Evolutionary conservation across 2,329 filamentous ascomycete genomes (phyloP).

Genomic region (Didymella pinodella): DNA sequence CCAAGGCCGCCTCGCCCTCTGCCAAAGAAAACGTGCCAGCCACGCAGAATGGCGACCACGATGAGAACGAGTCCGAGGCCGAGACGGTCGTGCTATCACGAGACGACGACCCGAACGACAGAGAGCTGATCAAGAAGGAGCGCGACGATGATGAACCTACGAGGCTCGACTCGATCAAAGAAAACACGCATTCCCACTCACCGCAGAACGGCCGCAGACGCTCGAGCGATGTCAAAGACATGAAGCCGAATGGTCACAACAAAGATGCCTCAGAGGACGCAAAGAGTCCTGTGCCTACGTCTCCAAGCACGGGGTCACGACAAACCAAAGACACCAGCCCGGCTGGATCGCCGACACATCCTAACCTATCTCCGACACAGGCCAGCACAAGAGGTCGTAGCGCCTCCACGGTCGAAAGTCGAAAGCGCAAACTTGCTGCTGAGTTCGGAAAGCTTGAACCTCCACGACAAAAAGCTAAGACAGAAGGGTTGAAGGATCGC

Average conservation of each 20-base stretch:
- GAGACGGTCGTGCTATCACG: slow-evolving; percentile 58
- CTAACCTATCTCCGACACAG: slow-evolving; percentile 39
- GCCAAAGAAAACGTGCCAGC: slow-evolving; percentile 25
- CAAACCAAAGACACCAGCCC: slow-evolving; percentile 49
- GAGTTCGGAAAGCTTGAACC: slow-evolving; percentile 49
- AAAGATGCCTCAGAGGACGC: slow-evolving; percentile 42
- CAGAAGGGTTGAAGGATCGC: slow-evolving; percentile 44
- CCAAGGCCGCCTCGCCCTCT: slow-evolving; percentile 32
- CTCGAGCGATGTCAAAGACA: slow-evolving; percentile 33
- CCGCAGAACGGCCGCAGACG: slow-evolving; percentile 40
- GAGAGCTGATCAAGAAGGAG: slow-evolving; percentile 53
- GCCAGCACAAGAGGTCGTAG: slow-evolving; percentile 47
- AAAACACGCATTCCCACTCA: slow-evolving; percentile 36
- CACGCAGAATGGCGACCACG: slow-evolving; percentile 41
- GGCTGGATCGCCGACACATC: slow-evolving; percentile 36
- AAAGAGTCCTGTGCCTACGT: slow-evolving; percentile 46
- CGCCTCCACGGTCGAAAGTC: slow-evolving; percentile 48
- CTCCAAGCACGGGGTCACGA: slow-evolving; percentile 46
- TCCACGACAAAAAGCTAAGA: slow-evolving; percentile 51
- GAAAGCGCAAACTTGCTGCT: slow-evolving; percentile 52
- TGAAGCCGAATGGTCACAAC: slow-evolving; percentile 40
- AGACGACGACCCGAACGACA: slow-evolving; percentile 51
- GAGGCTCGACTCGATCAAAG: slow-evolving; percentile 40
- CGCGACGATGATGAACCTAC: slow-evolving; percentile 41
- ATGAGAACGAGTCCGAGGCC: slow-evolving; percentile 58